These are phyloP conservation scores for Pleurostoma richardsiae DNA, from an alignment of 2,329 filamentous ascomycete genomes.

Conservation along the genomic window DNA sequence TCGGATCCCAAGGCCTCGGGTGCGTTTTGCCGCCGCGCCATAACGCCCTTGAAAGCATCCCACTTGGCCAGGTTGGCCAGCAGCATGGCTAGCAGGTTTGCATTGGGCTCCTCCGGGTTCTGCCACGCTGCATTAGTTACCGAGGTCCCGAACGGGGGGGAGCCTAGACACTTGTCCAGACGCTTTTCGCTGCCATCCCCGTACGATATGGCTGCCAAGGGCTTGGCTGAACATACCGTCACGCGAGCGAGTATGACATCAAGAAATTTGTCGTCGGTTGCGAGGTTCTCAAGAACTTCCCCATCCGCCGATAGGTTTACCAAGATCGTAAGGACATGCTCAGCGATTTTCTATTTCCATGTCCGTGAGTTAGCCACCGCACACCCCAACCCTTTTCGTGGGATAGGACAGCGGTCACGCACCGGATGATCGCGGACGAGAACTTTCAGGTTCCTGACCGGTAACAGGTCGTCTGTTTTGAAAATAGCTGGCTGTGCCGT, in stretches of 20 bases:
- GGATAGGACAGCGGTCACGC: conserved; percentile 21
- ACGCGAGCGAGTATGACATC: conserved; percentile 68
- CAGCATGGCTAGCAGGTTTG: conserved; percentile 84
- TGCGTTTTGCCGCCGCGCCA: conserved; percentile 61
- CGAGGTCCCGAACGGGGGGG: too few relatives aligned
- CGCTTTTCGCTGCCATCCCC: too few relatives aligned
- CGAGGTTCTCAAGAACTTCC: conserved; percentile 68
- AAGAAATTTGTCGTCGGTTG: conserved; percentile 76
- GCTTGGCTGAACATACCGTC: conserved; percentile 54
- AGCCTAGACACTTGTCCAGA: too few relatives aligned
- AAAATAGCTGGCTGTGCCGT: conserved; percentile 71
- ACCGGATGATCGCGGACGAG: conserved; percentile 79
- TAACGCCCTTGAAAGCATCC: conserved; percentile 63
- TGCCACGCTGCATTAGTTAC: conserved; percentile 10
- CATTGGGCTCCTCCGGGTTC: conserved; percentile 70
- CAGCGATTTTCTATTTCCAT: conserved; percentile 68
- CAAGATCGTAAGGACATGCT: conserved; percentile 85
- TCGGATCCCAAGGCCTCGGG: conserved; percentile 70
- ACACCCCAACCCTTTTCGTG: background rate
- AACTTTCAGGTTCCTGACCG: conserved; percentile 82
- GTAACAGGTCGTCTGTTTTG: conserved; percentile 72
- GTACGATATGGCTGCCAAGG: background rate
- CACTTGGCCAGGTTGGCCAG: conserved; percentile 87
- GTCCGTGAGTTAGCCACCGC: background rate
- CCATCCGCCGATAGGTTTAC: conserved; percentile 77